Percentiles rank a stretch among this genome's conserved stretches.
Evolutionary conservation across 1,284 basidiomycete species (phyloP).

Genomic region (Puccinia novopanici): DNA sequence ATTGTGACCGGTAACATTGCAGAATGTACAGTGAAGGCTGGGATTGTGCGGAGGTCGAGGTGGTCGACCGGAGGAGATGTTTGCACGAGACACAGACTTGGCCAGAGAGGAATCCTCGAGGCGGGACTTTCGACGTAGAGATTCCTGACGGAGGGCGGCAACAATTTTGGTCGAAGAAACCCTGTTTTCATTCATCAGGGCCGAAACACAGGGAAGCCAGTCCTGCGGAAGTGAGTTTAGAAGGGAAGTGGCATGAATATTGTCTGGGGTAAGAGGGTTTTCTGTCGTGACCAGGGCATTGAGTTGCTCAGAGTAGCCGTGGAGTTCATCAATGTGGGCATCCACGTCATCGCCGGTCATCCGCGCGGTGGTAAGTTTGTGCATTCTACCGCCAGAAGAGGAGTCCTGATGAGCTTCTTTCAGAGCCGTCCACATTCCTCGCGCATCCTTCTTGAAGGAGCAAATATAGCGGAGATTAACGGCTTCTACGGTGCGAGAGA

Average conservation of each 20-base stretch:
- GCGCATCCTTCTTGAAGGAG: too few relatives aligned
- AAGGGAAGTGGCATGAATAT: neutral
- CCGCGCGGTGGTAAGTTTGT: neutral
- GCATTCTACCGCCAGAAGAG: neutral
- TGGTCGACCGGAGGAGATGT: too few relatives aligned
- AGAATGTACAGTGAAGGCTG: too few relatives aligned
- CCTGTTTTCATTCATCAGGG: too few relatives aligned
- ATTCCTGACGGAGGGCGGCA: neutral
- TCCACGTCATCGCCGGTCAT: neutral
- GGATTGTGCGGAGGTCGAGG: too few relatives aligned
- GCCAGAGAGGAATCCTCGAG: too few relatives aligned
- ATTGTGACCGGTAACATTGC: too few relatives aligned
- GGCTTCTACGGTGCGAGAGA: too few relatives aligned
- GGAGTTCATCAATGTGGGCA: neutral
- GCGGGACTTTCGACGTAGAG: neutral
- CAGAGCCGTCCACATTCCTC: neutral
- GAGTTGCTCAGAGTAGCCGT: neutral
- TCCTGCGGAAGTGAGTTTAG: neutral
- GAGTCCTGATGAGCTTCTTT: neutral
- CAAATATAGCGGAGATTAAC: too few relatives aligned
- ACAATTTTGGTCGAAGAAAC: neutral
- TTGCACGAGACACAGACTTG: too few relatives aligned
- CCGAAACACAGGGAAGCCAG: conserved; percentile 2
- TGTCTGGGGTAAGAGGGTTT: neutral
- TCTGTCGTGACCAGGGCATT: neutral